phyloP scores from a whole-genome alignment of 2,329 filamentous ascomycete species.

The Trichoderma koningii region DNA sequence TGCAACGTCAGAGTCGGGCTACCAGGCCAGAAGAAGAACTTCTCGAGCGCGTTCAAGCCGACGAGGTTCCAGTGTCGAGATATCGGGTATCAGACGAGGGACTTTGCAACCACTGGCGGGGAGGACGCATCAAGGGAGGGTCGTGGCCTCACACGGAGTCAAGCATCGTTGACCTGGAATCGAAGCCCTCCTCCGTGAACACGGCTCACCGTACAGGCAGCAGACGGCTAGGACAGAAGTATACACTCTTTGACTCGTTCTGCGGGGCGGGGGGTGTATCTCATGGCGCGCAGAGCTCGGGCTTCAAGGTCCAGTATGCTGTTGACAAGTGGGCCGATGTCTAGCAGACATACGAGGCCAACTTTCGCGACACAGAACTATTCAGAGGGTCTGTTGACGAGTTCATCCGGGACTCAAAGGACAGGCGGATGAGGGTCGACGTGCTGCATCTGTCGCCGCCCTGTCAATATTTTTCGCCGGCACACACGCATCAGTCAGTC shows the following conservation, averaged over 20 bases:
- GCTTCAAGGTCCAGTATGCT: constrained; percentile 60
- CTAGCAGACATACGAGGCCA: constrained; percentile 57
- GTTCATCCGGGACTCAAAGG: constrained; percentile 47
- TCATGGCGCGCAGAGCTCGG: constrained; percentile 59
- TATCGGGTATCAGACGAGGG: constrained; percentile 38
- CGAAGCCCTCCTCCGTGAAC: neutral
- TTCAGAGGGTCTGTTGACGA: constrained; percentile 51
- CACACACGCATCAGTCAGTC: constrained; percentile 67
- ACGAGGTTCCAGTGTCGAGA: constrained; percentile 37
- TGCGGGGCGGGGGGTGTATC: constrained; percentile 74
- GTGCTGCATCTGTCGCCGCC: constrained; percentile 75
- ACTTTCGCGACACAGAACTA: constrained; percentile 57
- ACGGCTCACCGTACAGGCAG: neutral
- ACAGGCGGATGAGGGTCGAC: constrained; percentile 54
- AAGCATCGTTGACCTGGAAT: constrained; percentile 33
- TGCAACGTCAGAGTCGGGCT: constrained; percentile 28
- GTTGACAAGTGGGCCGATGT: constrained; percentile 65
- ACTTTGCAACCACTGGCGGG: constrained; percentile 41
- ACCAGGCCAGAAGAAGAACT: constrained; percentile 42
- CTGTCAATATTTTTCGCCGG: constrained; percentile 74
- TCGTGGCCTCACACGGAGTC: constrained; percentile 35
- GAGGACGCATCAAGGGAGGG: constrained; percentile 37
- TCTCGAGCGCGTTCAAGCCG: constrained; percentile 38
- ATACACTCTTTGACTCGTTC: constrained; percentile 72
- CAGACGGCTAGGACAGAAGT: constrained; percentile 46